Percentiles rank a stretch among this genome's conserved stretches.
Evolutionary conservation across 306 rosid genomes (phyloP).

Genomic region (Hippophae tibetana): DNA sequence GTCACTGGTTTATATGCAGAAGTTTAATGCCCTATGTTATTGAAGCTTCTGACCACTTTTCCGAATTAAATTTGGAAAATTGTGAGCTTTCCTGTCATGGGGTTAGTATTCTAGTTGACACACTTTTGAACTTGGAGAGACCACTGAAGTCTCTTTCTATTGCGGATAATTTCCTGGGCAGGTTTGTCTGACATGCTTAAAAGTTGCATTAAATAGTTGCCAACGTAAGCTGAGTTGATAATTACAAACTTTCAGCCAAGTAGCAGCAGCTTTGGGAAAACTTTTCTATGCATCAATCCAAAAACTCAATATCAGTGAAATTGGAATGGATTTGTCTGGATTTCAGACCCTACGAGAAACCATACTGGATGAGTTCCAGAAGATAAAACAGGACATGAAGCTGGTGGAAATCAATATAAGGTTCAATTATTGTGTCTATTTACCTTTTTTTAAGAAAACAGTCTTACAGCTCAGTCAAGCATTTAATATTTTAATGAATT

Average conservation of each 20-base stretch:
- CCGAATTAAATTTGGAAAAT: slow-evolving; percentile 50
- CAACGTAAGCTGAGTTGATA: slow-evolving; percentile 6
- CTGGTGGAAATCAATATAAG: slow-evolving; percentile 63
- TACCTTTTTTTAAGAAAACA: background rate
- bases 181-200: slow-evolving; percentile 44
- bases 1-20: slow-evolving; percentile 33
- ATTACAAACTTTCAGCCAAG: slow-evolving; percentile 42
- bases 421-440: slow-evolving; percentile 26
- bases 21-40: slow-evolving; percentile 50
- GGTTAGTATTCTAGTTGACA: slow-evolving; percentile 43
- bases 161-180: slow-evolving; percentile 79
- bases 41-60: slow-evolving; percentile 42
- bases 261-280: slow-evolving; percentile 60
- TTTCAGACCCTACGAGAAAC: slow-evolving; percentile 49
- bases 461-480: background rate
- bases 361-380: slow-evolving; percentile 27
- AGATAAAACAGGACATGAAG: slow-evolving; percentile 8
- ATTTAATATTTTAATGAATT: slow-evolving; percentile 14
- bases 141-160: slow-evolving; percentile 69
- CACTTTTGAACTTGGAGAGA: slow-evolving; percentile 41
- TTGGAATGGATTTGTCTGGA: slow-evolving; percentile 61
- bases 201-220: slow-evolving; percentile 17
- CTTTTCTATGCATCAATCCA: slow-evolving; percentile 42
- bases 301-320: slow-evolving; percentile 49
- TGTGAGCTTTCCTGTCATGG: slow-evolving; percentile 65